A percentile compares a stretch with the other conserved stretches of the same genome.
Evolutionary conservation across 2,329 filamentous ascomycete species (phyloP).

Genomic region (Aspergillus ochraceoroseus): DNA sequence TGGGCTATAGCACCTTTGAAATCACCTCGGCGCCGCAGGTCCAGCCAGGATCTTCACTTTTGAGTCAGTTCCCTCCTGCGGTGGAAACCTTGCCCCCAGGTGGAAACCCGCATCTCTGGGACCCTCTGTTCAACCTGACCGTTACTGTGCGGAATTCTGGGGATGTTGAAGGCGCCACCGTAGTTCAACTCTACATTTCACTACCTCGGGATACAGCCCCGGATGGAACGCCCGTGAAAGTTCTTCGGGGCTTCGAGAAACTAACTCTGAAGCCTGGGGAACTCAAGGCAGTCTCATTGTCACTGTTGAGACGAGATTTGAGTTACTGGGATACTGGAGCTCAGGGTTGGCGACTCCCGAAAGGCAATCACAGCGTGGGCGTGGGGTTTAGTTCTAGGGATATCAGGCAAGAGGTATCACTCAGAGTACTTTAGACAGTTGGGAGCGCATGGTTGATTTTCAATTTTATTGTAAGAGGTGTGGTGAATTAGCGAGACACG

Average conservation of each 20-base stretch:
- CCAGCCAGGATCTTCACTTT: background rate
- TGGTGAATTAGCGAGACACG: too few relatives aligned
- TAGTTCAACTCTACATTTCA: conserved; percentile 53
- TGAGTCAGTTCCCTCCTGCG: background rate
- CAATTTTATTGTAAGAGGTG: too few relatives aligned
- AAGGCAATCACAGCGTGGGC: background rate
- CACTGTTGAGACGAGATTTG: conserved; percentile 55
- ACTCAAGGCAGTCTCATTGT: conserved; percentile 47
- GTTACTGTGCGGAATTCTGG: conserved; percentile 70
- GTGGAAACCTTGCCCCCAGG: background rate
- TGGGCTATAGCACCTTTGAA: conserved; percentile 29
- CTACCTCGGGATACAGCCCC: conserved; percentile 23
- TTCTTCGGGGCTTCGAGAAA: conserved; percentile 61
- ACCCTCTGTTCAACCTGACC: conserved; percentile 29
- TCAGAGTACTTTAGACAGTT: too few relatives aligned
- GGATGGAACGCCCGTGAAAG: conserved; percentile 39
- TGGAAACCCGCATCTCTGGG: background rate
- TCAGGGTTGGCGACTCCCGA: conserved; percentile 52
- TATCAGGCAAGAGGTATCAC: background rate
- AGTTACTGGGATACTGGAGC: conserved; percentile 57
- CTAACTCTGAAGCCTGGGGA: conserved; percentile 48
- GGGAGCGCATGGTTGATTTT: too few relatives aligned
- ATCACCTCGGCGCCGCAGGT: conserved; percentile 21
- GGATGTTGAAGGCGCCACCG: conserved; percentile 59
- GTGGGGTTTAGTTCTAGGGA: conserved; percentile 9